Evolutionary conservation across 2,329 filamentous ascomycete genomes (phyloP).

Genomic region (Cladosporium sphaerospermum): DNA sequence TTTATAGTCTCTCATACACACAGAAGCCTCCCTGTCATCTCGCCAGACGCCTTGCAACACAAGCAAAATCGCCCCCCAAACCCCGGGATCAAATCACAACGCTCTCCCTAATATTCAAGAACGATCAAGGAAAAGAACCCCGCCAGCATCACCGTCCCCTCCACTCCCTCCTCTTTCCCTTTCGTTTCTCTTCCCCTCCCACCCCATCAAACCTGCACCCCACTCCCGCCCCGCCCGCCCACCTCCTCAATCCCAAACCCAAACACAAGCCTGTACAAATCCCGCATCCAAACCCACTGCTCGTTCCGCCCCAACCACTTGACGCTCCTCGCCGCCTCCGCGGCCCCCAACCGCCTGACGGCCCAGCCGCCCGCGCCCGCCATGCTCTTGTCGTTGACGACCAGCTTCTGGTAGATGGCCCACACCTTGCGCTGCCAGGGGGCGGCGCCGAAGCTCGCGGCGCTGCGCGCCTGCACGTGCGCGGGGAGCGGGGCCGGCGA

Average conservation of each 20-base stretch:
- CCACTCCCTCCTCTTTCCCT: too few relatives aligned
- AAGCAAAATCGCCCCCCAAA: too few relatives aligned
- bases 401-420: constrained; percentile 72
- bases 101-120: too few relatives aligned
- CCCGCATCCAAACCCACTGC: constrained; percentile 72
- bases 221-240: constrained; percentile 56
- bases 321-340: constrained; percentile 76
- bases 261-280: constrained; percentile 79
- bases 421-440: constrained; percentile 66
- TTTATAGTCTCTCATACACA: too few relatives aligned
- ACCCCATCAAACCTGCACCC: constrained; percentile 28
- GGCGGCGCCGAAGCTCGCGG: constrained; percentile 70
- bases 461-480: constrained; percentile 70
- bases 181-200: too few relatives aligned
- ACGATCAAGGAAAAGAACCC: too few relatives aligned
- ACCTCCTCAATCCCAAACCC: constrained; percentile 77
- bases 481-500: constrained; percentile 54
- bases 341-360: constrained; percentile 55
- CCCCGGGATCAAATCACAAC: too few relatives aligned
- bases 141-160: too few relatives aligned
- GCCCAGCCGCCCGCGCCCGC: constrained; percentile 51
- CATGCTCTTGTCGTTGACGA: constrained; percentile 66
- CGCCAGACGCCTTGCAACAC: too few relatives aligned
- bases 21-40: too few relatives aligned
- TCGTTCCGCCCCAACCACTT: constrained; percentile 65